Evolutionary conservation across 805 yeast genomes (phyloP), one percentile per base, ranked within the genome.

Genomic region (Torulaspora gathmanii): DNA sequence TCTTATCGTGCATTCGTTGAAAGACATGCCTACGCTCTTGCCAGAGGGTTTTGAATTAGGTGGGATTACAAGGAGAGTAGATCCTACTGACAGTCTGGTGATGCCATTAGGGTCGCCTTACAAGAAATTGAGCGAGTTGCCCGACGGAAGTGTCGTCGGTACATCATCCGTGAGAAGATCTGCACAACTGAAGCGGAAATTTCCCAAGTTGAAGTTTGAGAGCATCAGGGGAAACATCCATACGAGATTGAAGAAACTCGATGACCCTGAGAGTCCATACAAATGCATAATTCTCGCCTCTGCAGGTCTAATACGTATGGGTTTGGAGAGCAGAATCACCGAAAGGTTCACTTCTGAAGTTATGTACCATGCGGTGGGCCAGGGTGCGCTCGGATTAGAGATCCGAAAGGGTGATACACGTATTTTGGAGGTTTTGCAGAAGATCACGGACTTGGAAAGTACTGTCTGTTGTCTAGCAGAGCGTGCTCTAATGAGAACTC

Each of bases 311-410:
- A 70, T 78, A 17, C 78, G 99, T 54, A 69, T 84, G 34, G 85
- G 82, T 10, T 69, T 90, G 42, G 80, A 77, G n/a, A 64, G 79
- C 54, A 73, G 97, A 64, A 88, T 93, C 60, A 81, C 96, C 5
- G 72, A 77, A 51, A 75, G 72, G 52, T 72, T 93, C 51, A 79
- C 82, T 45, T 74, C 80, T 4, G 84, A 86, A 27, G 86, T 83
- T 44, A 86, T 91, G 95, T 84, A 81, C 62, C 86, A 91, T 63
- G 96, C 99, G 1, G 96, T 93, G 37, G 99, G 99, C n/a, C 99
- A 93, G 70, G 99, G 99, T 52, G 98, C 98, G 0, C 68, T 93
- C 36, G 99, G 98, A 15, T 71, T 93, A 22, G 99, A 93, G 69
- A 86, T 91, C 54, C 77, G 95, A 56, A 75, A 75, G 47, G 77